Percentiles rank a stretch among this genome's conserved stretches.
Evolutionary conservation across 2,329 filamentous ascomycete genomes (phyloP).

Genomic region (Coniochaeta pulveracea): DNA sequence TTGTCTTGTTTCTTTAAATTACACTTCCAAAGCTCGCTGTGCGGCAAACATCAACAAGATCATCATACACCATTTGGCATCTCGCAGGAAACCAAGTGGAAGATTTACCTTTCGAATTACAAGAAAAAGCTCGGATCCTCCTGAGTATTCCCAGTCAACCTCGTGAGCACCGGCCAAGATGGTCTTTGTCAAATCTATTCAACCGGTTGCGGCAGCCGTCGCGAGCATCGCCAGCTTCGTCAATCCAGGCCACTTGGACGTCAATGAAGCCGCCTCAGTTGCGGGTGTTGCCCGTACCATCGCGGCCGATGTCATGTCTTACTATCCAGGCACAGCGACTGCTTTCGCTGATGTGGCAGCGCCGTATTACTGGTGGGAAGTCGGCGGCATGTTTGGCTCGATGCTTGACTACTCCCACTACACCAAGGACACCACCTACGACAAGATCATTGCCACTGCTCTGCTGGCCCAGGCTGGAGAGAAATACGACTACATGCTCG

Average conservation of each 20-base stretch:
- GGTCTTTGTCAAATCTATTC: conserved; percentile 18
- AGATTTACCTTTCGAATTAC: too few relatives aligned
- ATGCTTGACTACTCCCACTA: conserved; percentile 61
- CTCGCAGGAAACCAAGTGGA: too few relatives aligned
- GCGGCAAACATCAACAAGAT: too few relatives aligned
- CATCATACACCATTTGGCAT: too few relatives aligned
- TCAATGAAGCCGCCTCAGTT: conserved; percentile 42
- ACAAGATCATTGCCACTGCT: conserved; percentile 45
- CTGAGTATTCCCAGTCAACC: too few relatives aligned
- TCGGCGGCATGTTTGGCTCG: conserved; percentile 53
- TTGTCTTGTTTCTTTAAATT: too few relatives aligned
- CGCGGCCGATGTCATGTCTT: conserved; percentile 49
- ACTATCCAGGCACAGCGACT: conserved; percentile 48
- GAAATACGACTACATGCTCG: conserved; percentile 47
- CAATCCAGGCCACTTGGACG: conserved; percentile 22
- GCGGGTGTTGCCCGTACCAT: conserved; percentile 48
- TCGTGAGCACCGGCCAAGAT: conserved; percentile 3
- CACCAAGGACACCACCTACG: conserved; percentile 52
- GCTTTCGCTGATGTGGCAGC: conserved; percentile 50
- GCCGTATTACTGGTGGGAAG: conserved; percentile 61
- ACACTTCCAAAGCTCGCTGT: too few relatives aligned
- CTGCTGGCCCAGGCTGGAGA: conserved; percentile 47
- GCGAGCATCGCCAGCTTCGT: conserved; percentile 11
- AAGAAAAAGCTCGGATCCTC: conserved; percentile 1
- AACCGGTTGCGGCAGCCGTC: conserved; percentile 9